A percentile compares a stretch with the other conserved stretches of the same genome.
These are phyloP conservation scores for Coelastrella sp. DNA, from an alignment of 139 green algal genomes.

Conservation along the genomic window DNA sequence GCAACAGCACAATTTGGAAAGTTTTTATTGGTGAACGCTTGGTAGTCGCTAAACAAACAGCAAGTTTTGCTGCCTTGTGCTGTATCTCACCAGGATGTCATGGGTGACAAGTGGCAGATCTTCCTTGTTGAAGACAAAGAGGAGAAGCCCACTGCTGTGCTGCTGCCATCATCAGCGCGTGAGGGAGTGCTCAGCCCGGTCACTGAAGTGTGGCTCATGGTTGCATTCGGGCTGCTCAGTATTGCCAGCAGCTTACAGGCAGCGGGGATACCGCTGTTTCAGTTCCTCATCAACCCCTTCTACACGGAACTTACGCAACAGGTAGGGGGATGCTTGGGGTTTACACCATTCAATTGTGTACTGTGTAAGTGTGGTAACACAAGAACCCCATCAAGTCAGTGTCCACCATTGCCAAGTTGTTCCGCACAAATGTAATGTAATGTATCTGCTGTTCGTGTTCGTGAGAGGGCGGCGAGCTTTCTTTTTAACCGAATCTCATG, in stretches of 20 bases:
- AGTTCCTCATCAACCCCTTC: slow-evolving; percentile 67
- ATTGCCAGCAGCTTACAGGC: slow-evolving; percentile 76
- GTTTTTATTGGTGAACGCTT: too few species aligned
- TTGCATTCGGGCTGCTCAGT: slow-evolving; percentile 69
- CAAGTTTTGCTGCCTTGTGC: not conserved
- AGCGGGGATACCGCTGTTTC: slow-evolving; percentile 68
- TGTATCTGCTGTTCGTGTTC: too few species aligned
- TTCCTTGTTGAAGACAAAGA: slow-evolving; percentile 83
- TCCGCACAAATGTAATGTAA: too few species aligned
- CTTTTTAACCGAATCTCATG: too few species aligned
- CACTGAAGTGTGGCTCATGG: slow-evolving; percentile 66
- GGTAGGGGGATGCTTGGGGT: too few species aligned
- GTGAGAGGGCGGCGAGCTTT: too few species aligned
- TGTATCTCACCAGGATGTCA: slow-evolving; percentile 49
- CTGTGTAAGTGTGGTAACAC: too few species aligned
- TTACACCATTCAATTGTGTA: too few species aligned
- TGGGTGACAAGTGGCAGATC: slow-evolving; percentile 76
- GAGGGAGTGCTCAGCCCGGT: slow-evolving; percentile 49
- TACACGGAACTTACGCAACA: slow-evolving; percentile 45
- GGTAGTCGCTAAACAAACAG: too few species aligned
- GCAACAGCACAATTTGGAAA: too few species aligned
- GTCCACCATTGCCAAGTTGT: too few species aligned
- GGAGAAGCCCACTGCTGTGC: slow-evolving; percentile 76
- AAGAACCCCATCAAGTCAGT: too few species aligned
- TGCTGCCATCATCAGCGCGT: slow-evolving; percentile 62